A percentile compares a stretch with the other conserved stretches of the same genome.
phyloP scores from a whole-genome alignment of 2,329 filamentous ascomycete species.

The Lizonia empirigonia region DNA sequence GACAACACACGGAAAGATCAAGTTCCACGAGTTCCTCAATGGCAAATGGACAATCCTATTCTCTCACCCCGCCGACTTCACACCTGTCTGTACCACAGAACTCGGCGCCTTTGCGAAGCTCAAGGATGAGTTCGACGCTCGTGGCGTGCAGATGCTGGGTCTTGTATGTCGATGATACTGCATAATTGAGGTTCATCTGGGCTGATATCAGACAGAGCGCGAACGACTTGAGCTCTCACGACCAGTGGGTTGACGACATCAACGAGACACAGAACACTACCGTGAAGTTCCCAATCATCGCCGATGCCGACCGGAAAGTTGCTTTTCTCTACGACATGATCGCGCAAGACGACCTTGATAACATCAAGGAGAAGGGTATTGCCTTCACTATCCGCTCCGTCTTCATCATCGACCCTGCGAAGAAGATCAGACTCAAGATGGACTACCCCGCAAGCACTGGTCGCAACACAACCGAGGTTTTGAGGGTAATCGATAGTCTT shows the following conservation, averaged over 20 bases:
- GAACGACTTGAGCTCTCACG: slow-evolving; percentile 83
- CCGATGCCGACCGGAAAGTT: slow-evolving; percentile 55
- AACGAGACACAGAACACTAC: slow-evolving; percentile 53
- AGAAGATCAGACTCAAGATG: slow-evolving; percentile 91
- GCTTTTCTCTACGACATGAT: slow-evolving; percentile 59
- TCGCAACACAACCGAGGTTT: slow-evolving; percentile 62
- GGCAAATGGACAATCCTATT: slow-evolving; percentile 83
- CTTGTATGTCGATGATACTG: slow-evolving; percentile 55
- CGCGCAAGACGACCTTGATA: slow-evolving; percentile 60
- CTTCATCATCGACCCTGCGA: slow-evolving; percentile 91
- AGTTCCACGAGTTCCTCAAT: slow-evolving; percentile 69
- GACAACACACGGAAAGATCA: slow-evolving; percentile 76
- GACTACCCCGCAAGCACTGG: slow-evolving; percentile 91
- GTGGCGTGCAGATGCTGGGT: slow-evolving; percentile 89
- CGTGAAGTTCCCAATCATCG: slow-evolving; percentile 58
- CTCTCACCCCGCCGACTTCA: slow-evolving; percentile 87
- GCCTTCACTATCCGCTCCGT: slow-evolving; percentile 95
- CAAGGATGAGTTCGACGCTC: slow-evolving; percentile 83
- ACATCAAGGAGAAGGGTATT: slow-evolving; percentile 62
- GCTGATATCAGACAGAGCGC: slow-evolving; percentile 57
- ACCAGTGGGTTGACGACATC: slow-evolving; percentile 85
- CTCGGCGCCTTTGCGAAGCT: slow-evolving; percentile 91
- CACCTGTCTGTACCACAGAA: slow-evolving; percentile 94
- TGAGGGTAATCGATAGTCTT: slow-evolving; percentile 63
- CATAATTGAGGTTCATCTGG: not conserved